These are phyloP conservation scores for Alternaria longipes DNA, from an alignment of 2,329 filamentous ascomycete species.

Conservation along the genomic window DNA sequence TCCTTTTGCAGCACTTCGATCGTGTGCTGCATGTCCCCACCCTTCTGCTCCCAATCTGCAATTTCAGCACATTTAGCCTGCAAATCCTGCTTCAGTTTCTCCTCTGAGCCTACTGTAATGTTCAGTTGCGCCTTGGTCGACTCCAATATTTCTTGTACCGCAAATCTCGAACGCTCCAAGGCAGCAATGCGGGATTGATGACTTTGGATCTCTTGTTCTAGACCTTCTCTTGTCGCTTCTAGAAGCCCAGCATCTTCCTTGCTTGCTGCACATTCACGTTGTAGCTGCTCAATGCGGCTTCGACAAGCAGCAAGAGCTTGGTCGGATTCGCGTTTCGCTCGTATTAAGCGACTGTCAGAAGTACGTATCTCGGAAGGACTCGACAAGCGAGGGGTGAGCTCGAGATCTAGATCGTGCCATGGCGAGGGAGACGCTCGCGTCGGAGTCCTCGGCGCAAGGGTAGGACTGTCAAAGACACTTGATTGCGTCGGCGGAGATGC, in stretches of 20 bases:
- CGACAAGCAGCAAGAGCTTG: constrained; percentile 49
- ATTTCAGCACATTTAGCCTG: constrained; percentile 40
- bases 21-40: constrained; percentile 25
- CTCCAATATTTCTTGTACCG: constrained; percentile 34
- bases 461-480: constrained; percentile 23
- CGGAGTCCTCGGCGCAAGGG: constrained; percentile 34
- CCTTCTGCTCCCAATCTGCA: constrained; percentile 32
- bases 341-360: constrained; percentile 46
- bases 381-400: constrained; percentile 27
- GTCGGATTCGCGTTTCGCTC: constrained; percentile 50
- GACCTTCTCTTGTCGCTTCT: constrained; percentile 24
- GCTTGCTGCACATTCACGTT: constrained; percentile 41
- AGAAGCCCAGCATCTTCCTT: constrained; percentile 35
- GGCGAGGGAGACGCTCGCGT: constrained; percentile 31
- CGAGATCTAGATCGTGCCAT: constrained; percentile 37
- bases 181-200: constrained; percentile 42
- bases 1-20: constrained; percentile 37
- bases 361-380: constrained; percentile 41
- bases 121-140: constrained; percentile 35
- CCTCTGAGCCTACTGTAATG: constrained; percentile 28
- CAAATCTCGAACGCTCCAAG: constrained; percentile 39
- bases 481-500: constrained; percentile 43
- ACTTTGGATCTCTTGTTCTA: constrained; percentile 39
- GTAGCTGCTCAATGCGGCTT: constrained; percentile 45
- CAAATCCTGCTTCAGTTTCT: constrained; percentile 33